phyloP scores from a whole-genome alignment of 2,329 filamentous ascomycete genomes.

The Uncinocarpus reesii region DNA sequence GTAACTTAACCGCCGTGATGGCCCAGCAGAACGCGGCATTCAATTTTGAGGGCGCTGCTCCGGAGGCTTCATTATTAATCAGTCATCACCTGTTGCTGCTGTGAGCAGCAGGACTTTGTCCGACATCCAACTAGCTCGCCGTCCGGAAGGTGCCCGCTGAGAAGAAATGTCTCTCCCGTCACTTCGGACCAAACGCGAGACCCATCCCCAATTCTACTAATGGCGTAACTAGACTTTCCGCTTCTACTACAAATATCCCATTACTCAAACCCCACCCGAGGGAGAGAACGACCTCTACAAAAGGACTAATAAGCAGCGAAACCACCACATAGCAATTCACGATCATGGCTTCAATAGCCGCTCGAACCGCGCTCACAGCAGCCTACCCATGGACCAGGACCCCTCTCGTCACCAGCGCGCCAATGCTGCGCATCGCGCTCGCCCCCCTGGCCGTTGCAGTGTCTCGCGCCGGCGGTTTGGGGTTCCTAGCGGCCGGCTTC shows the following conservation, averaged over 20 bases:
- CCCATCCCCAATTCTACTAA: too few species aligned
- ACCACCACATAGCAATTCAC: not conserved
- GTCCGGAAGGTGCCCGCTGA: not conserved
- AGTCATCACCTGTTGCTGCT: too few species aligned
- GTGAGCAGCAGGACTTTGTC: not conserved
- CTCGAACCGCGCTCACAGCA: constrained; percentile 4
- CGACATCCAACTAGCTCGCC: too few species aligned
- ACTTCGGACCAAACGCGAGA: too few species aligned
- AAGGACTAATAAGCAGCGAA: not conserved
- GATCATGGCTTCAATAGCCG: constrained; percentile 8
- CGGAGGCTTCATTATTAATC: too few species aligned
- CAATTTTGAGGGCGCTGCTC: too few species aligned
- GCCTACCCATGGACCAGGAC: constrained; percentile 48
- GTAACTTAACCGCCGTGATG: too few species aligned
- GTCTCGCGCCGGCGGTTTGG: constrained; percentile 45
- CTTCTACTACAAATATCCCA: too few species aligned
- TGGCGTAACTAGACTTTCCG: too few species aligned
- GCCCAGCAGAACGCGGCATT: too few species aligned
- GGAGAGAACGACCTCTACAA: not conserved
- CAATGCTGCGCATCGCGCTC: constrained; percentile 56
- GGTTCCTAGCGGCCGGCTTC: constrained; percentile 51
- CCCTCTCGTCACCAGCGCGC: constrained; percentile 53
- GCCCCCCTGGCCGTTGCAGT: constrained; percentile 51
- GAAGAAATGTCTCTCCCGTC: too few species aligned
- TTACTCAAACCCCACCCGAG: not conserved